Percentiles rank a stretch among this genome's conserved stretches.
These are phyloP conservation scores for Suhomyces terraborum DNA, from an alignment of 1,139 yeast species.

Conservation along the genomic window DNA sequence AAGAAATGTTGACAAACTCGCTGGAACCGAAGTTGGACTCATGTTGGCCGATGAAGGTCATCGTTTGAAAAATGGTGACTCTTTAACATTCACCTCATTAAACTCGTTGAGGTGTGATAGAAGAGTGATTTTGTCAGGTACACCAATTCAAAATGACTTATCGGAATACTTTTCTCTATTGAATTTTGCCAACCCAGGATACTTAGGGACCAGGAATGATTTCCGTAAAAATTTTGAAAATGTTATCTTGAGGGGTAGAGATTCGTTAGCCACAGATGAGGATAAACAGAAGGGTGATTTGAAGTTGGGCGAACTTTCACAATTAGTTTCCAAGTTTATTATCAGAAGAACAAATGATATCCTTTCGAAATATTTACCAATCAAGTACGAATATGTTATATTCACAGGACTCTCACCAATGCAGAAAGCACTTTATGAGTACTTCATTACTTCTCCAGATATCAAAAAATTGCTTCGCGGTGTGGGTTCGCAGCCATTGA, in stretches of 20 bases:
- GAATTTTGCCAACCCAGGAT: constrained; percentile 93
- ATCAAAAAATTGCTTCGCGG: constrained; percentile 71
- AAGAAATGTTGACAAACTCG: constrained; percentile 76
- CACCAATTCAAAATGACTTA: constrained; percentile 95
- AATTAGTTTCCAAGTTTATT: constrained; percentile 82
- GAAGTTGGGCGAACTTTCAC: constrained; percentile 70
- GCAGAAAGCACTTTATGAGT: constrained; percentile 70
- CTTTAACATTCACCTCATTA: constrained; percentile 86
- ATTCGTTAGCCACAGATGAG: constrained; percentile 83
- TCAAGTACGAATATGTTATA: constrained; percentile 93
- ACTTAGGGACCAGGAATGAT: constrained; percentile 80
- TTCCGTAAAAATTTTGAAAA: constrained; percentile 84
- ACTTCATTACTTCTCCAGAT: constrained; percentile 80
- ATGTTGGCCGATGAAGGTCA: constrained; percentile 97
- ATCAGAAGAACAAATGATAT: constrained; percentile 96
- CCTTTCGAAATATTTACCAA: constrained; percentile 87
- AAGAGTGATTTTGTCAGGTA: constrained; percentile 91
- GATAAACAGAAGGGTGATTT: constrained; percentile 73
- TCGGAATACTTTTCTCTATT: constrained; percentile 91
- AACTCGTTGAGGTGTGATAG: constrained; percentile 81
- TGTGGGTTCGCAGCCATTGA: constrained; percentile 77
- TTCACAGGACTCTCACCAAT: constrained; percentile 83
- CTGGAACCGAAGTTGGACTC: constrained; percentile 81
- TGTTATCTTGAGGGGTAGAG: constrained; percentile 81
- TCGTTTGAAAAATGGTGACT: constrained; percentile 90